Percentiles rank a stretch among this genome's conserved stretches.
Evolutionary conservation across 768 basidiomycete species (phyloP).

Genomic region (Tylopilus cervinicoccineus): DNA sequence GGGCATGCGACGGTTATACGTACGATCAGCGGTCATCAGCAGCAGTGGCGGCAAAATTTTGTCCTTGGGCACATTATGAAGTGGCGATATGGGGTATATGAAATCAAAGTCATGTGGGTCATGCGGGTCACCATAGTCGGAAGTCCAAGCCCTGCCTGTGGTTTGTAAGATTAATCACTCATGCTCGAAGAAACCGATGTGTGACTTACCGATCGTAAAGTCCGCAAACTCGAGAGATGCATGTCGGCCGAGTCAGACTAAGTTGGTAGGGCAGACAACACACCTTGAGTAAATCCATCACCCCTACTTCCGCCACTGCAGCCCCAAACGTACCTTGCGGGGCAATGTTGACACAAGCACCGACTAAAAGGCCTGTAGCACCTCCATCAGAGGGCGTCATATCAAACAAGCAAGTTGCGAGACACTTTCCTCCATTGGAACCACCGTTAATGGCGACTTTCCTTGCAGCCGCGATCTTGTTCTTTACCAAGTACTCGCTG

Average conservation of each 20-base stretch:
- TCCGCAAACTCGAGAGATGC: constrained; percentile 51
- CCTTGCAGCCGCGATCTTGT: constrained; percentile 62
- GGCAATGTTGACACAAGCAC: constrained; percentile 80
- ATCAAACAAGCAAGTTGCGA: neutral
- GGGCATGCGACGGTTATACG: constrained; percentile 25
- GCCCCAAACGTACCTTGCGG: constrained; percentile 75
- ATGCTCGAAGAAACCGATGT: neutral
- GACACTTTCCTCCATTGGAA: constrained; percentile 68
- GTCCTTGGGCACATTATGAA: constrained; percentile 70
- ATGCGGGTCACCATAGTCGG: constrained; percentile 77
- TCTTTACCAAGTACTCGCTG: constrained; percentile 69
- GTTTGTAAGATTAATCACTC: constrained; percentile 4
- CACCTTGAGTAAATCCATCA: constrained; percentile 76
- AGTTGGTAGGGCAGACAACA: neutral
- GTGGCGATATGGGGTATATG: constrained; percentile 72
- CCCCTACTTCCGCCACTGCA: constrained; percentile 78
- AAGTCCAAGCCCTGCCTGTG: constrained; percentile 68
- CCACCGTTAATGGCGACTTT: constrained; percentile 77
- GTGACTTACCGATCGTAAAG: constrained; percentile 63
- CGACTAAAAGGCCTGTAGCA: constrained; percentile 63
- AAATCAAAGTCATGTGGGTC: constrained; percentile 80
- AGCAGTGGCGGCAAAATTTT: constrained; percentile 64
- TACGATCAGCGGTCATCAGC: constrained; percentile 81
- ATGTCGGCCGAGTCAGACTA: neutral
- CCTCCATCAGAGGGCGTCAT: constrained; percentile 5